A percentile compares a stretch with the other conserved stretches of the same genome.
Conservation (phyloP, 257 asterid genomes). For the Nicotiana paniculata region DNA sequence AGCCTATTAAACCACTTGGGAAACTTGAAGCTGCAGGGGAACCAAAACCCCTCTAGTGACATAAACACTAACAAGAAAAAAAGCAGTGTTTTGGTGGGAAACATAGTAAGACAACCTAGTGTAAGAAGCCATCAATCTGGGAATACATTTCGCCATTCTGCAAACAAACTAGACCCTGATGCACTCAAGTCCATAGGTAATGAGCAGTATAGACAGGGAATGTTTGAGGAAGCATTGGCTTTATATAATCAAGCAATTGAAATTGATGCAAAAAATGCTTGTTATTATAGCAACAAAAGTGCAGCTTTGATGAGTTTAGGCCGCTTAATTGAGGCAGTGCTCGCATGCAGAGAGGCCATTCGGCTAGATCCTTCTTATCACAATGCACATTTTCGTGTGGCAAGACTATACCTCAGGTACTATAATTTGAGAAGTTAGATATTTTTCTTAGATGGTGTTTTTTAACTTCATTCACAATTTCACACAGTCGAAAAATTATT, state of each 20-base stretch:
- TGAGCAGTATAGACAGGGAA: slow-evolving; percentile 64
- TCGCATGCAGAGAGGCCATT: slow-evolving; percentile 58
- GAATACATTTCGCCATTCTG: slow-evolving; percentile 35
- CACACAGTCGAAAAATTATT: neutral
- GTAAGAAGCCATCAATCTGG: slow-evolving; percentile 32
- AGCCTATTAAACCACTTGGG: slow-evolving; percentile 35
- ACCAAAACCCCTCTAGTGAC: neutral
- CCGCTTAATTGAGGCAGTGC: slow-evolving; percentile 60
- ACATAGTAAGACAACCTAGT: slow-evolving; percentile 31
- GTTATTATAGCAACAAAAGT: slow-evolving; percentile 70
- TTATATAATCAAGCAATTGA: slow-evolving; percentile 71
- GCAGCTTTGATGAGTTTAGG: slow-evolving; percentile 70
- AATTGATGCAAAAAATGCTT: slow-evolving; percentile 66
- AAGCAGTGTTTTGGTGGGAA: slow-evolving; percentile 19
- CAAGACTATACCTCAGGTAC: slow-evolving; percentile 44
- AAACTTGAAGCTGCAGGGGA: slow-evolving; percentile 23
- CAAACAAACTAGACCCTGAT: slow-evolving; percentile 68
- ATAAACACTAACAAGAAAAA: slow-evolving; percentile 15
- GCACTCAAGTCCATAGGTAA: slow-evolving; percentile 57
- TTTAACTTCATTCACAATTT: neutral
- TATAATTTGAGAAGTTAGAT: neutral
- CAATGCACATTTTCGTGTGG: slow-evolving; percentile 52
- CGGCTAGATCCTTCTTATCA: slow-evolving; percentile 45
- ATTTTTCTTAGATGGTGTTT: neutral
- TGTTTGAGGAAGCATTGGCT: slow-evolving; percentile 60